Evolutionary conservation across 2,329 filamentous ascomycete genomes (phyloP).

Genomic region (Aspergillus neotritici): DNA sequence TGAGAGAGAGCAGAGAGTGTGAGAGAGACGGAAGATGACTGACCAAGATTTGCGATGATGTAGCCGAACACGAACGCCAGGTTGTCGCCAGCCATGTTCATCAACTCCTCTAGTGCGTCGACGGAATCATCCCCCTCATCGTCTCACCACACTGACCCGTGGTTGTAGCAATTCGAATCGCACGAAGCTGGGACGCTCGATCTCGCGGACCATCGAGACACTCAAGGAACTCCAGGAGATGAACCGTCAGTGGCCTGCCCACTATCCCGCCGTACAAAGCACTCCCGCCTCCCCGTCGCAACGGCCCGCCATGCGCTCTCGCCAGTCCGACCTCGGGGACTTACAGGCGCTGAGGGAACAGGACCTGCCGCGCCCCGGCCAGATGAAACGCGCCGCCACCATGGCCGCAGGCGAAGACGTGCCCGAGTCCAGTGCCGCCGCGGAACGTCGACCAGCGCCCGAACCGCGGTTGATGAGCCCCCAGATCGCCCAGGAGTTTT

Average conservation of each 20-base stretch:
- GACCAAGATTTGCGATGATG: conserved; percentile 16
- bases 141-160: neutral
- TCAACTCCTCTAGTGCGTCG: conserved; percentile 71
- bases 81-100: conserved; percentile 76
- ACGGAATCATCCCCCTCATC: no score
- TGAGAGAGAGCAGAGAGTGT: neutral
- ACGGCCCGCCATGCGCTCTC: conserved; percentile 34
- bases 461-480: conserved; percentile 84
- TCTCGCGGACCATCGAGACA: conserved; percentile 78
- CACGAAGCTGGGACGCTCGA: conserved; percentile 77
- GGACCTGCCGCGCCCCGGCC: conserved; percentile 43
- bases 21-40: neutral
- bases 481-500: conserved; percentile 93
- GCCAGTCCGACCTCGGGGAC: conserved; percentile 31
- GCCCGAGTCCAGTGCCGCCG: conserved; percentile 67
- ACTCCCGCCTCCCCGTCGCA: conserved; percentile 22
- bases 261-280: conserved; percentile 66
- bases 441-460: conserved; percentile 54
- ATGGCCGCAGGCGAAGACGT: conserved; percentile 55
- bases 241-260: conserved; percentile 87
- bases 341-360: conserved; percentile 16
- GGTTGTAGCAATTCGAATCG: conserved; percentile 70
- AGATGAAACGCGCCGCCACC: conserved; percentile 66
- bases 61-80: conserved; percentile 59
- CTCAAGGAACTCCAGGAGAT: conserved; percentile 78